Base-by-base conservation (phyloP, 148 eudicot genomes). In the Rhododendron simsii region DNA sequence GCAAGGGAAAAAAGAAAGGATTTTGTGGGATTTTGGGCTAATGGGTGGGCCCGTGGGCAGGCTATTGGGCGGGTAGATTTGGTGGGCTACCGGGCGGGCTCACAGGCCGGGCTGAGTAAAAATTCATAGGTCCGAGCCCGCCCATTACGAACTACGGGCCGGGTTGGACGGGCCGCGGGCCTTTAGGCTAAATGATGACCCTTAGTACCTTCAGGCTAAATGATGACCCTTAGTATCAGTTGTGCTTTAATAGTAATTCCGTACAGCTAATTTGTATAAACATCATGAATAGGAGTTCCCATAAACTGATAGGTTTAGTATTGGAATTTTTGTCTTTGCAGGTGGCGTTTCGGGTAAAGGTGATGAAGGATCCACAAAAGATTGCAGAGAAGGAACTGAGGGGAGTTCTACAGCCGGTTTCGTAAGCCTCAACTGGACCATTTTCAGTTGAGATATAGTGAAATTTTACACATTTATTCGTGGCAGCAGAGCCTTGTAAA, bases 261-360 rank as follows among this genome's bases (percentile, higher is more conserved):
- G 23, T 30, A 28, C 5, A n/a, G n/a, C 30, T 18, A 28, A 35
- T 33, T 55, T 39, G 15, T 26, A 11, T 20, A n/a, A 4, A 2
- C 21, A 41, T 74, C 39, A 35, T 5, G 5, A 11, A 10, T 3
- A 63, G 8, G 35, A 28, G 20, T 44, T 35, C 78, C 59, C 16
- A 33, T 7, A 50, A 45, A 39, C 35, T 33, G 74, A 2, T 44
- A 18, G 33, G 39, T 37, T 53, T 35, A 51, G 28, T 20, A 23
- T 30, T n/a, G 50, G 45, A 2, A 30, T 73, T 21, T 21, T 33
- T 50, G 50, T 23, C 69, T 73, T 48, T 80, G 50, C 93, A 94
- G 98, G 93, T 87, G 47, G 83, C 85, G 3, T 94, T 91, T 86
- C 90, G 94, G 71, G 95, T 92, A 44, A 94, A 94, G 88, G 92